A percentile compares a stretch with the other conserved stretches of the same genome.
Evolutionary conservation across 768 basidiomycete species (phyloP).

Genomic region (Tylopilus plumbeoviolaceoides): DNA sequence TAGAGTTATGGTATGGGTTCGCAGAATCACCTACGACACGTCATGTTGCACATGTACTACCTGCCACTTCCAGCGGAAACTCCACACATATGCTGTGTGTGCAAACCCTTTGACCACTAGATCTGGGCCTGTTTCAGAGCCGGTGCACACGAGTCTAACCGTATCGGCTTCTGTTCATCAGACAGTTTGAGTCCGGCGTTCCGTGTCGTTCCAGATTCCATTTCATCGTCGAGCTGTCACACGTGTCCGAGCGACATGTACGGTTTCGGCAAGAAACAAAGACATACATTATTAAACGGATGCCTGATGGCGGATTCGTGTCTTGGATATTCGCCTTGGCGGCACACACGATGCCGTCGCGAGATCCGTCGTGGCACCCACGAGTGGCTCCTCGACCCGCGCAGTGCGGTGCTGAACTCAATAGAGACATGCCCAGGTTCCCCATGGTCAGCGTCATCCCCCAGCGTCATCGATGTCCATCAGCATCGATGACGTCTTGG

Average conservation of each 20-base stretch:
- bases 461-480: constrained; percentile 8
- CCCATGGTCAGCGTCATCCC: constrained; percentile 7
- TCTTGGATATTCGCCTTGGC: constrained; percentile 1
- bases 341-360: neutral
- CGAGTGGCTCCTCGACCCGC: too few relatives aligned
- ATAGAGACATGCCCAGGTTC: too few relatives aligned
- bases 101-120: neutral
- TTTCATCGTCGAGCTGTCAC: constrained; percentile 1
- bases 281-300: neutral
- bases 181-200: neutral
- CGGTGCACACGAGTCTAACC: neutral
- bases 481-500: neutral
- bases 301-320: neutral
- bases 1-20: constrained; percentile 2
- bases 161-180: neutral
- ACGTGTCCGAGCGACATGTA: constrained; percentile 6
- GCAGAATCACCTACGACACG: neutral
- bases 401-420: too few relatives aligned
- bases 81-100: neutral
- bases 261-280: neutral
- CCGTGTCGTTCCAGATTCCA: neutral
- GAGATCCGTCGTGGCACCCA: constrained; percentile 7
- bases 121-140: neutral
- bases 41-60: neutral
- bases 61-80: neutral